Percentiles rank a stretch among this genome's conserved stretches.
Conservation (phyloP, 805 yeast species). For the Barnettozyma populi region DNA sequence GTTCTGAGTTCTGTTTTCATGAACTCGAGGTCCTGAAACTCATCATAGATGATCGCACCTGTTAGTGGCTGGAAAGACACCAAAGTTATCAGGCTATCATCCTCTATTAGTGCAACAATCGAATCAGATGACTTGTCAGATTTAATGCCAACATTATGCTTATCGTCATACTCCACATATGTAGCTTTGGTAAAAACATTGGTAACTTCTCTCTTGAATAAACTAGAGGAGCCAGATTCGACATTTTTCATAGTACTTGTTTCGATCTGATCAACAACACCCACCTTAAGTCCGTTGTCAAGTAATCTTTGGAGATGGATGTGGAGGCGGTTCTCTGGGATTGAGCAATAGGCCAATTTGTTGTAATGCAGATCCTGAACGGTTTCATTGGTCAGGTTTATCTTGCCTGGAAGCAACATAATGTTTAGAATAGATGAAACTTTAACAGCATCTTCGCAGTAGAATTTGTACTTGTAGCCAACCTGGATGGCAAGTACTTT, state of each 20-base stretch:
- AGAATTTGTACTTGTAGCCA: conserved; percentile 87
- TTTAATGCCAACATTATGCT: conserved; percentile 18
- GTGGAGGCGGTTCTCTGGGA: conserved; percentile 73
- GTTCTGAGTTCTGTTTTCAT: conserved; percentile 65
- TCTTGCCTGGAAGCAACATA: conserved; percentile 66
- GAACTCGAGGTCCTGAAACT: conserved; percentile 50
- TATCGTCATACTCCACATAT: conserved; percentile 56
- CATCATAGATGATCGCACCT: conserved; percentile 73
- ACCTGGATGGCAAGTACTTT: conserved; percentile 78
- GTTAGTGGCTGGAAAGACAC: conserved; percentile 66
- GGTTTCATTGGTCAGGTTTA: conserved; percentile 45
- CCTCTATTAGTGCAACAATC: conserved; percentile 40
- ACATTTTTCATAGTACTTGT: conserved; percentile 65
- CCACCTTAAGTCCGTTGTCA: conserved; percentile 71
- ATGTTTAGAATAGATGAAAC: conserved; percentile 66
- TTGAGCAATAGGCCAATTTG: conserved; percentile 75
- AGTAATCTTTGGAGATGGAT: conserved; percentile 72
- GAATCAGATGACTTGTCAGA: conserved; percentile 35
- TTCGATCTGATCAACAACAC: conserved; percentile 81
- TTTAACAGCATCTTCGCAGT: conserved; percentile 73
- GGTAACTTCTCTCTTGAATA: conserved; percentile 65
- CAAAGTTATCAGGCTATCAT: conserved; percentile 32
- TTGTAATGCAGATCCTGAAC: conserved; percentile 44
- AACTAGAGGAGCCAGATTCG: conserved; percentile 42
- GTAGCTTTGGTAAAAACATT: conserved; percentile 81